A percentile compares a stretch with the other conserved stretches of the same genome.
These are phyloP conservation scores for Edaphochlamys debaryana DNA, from an alignment of 139 green algal genomes.

Conservation along the genomic window DNA sequence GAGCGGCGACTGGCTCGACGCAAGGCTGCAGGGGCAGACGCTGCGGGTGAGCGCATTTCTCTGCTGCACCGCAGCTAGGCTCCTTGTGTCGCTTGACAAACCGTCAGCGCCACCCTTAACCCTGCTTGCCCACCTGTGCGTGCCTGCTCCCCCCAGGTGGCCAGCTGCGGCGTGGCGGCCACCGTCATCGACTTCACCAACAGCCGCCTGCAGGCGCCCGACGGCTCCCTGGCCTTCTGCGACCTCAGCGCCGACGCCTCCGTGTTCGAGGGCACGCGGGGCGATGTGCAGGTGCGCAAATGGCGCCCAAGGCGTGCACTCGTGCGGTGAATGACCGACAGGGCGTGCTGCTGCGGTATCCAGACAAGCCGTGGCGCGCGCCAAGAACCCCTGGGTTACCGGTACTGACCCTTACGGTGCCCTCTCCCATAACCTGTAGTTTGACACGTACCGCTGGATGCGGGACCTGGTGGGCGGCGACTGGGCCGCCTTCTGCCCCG, in stretches of 20 bases:
- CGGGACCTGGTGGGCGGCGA: slow-evolving; percentile 65
- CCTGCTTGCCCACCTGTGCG: too few species aligned
- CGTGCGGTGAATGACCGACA: too few species aligned
- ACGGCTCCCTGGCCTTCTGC: slow-evolving; percentile 67
- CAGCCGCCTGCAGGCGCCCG: slow-evolving; percentile 57
- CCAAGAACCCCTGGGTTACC: too few species aligned
- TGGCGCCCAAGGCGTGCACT: too few species aligned
- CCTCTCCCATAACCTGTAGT: slow-evolving; percentile 25
- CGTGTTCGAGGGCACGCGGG: slow-evolving; percentile 89
- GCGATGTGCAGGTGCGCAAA: slow-evolving; percentile 76
- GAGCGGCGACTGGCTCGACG: not conserved
- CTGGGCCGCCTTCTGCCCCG: slow-evolving; percentile 74
- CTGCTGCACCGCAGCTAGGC: not conserved
- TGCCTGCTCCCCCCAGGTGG: not conserved
- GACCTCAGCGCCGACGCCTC: slow-evolving; percentile 82
- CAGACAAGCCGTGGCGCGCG: too few species aligned
- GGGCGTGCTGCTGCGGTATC: too few species aligned
- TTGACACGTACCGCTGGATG: slow-evolving; percentile 61
- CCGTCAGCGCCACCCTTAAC: too few species aligned
- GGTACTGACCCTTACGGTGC: too few species aligned
- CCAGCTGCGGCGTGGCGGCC: slow-evolving; percentile 25
- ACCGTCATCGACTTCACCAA: slow-evolving; percentile 86
- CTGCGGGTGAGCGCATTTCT: not conserved
- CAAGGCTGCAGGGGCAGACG: slow-evolving; percentile 24
- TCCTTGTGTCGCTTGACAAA: not conserved